phyloP scores from a whole-genome alignment of 805 yeast genomes.

The Starmerella riodocensis region DNA sequence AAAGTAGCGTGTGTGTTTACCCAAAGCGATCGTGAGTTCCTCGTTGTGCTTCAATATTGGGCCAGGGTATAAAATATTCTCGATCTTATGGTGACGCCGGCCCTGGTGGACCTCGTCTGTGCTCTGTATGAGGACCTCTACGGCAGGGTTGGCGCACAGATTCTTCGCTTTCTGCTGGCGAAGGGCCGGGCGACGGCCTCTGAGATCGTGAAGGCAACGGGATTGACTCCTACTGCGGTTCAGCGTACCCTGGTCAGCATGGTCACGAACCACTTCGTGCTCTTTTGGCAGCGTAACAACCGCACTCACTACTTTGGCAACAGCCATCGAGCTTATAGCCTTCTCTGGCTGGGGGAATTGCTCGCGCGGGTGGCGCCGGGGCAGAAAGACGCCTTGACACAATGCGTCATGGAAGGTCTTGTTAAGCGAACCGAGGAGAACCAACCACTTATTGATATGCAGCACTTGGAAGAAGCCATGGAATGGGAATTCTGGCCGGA shows the following conservation, averaged over 20 bases:
- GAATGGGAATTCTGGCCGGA: conserved; percentile 27
- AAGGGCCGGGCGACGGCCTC: conserved; percentile 51
- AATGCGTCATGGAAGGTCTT: background rate
- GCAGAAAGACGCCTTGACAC: conserved; percentile 31
- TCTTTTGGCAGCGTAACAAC: conserved; percentile 41
- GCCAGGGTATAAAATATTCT: conserved; percentile 2
- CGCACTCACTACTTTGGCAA: conserved; percentile 42
- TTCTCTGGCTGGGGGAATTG: conserved; percentile 69
- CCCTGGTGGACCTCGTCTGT: conserved; percentile 16
- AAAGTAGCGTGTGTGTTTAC: no score
- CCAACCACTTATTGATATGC: background rate
- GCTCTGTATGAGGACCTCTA: conserved; percentile 19
- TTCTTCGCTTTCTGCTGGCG: conserved; percentile 48
- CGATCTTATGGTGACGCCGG: conserved; percentile 19
- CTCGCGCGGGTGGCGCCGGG: conserved; percentile 53
- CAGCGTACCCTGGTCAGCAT: conserved; percentile 60
- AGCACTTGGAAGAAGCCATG: conserved; percentile 35
- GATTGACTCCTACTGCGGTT: conserved; percentile 38
- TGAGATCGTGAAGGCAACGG: conserved; percentile 39
- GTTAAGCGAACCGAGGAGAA: background rate
- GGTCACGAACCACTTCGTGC: conserved; percentile 65
- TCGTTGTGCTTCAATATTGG: no score
- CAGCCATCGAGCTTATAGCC: conserved; percentile 47
- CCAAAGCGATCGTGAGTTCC: no score
- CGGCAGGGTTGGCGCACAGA: conserved; percentile 64